phyloP scores from a whole-genome alignment of 2,329 filamentous ascomycete genomes.

The Dothistroma pini region DNA sequence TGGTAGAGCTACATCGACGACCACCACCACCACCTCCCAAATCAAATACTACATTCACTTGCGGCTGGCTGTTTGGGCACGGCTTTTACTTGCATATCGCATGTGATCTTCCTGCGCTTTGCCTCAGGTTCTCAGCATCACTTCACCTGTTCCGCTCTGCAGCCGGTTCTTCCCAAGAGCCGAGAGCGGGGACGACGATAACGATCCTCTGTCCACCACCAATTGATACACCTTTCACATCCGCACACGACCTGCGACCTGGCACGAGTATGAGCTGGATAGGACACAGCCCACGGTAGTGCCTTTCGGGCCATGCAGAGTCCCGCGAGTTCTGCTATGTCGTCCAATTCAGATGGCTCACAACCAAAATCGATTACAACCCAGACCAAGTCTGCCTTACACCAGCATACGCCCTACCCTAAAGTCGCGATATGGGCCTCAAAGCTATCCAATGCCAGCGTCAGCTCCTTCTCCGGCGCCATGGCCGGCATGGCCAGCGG shows the following conservation, averaged over 20 bases:
- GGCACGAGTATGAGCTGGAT: conserved; percentile 28
- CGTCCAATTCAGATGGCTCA: conserved; percentile 31
- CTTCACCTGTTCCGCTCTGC: not conserved
- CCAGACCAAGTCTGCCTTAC: conserved; percentile 14
- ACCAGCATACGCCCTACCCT: conserved; percentile 28
- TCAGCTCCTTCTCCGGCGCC: conserved; percentile 84
- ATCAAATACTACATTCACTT: not conserved
- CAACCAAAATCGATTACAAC: conserved; percentile 18
- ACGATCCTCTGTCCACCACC: not conserved
- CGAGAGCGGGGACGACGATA: conserved; percentile 3
- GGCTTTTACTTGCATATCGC: not conserved
- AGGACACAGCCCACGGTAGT: conserved; percentile 27
- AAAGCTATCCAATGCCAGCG: conserved; percentile 52
- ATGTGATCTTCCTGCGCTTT: not conserved
- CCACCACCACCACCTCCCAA: not conserved
- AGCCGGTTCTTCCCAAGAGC: not conserved
- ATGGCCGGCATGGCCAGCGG: conserved; percentile 89
- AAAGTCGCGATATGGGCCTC: conserved; percentile 40
- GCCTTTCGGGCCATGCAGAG: conserved; percentile 30
- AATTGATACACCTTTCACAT: not conserved
- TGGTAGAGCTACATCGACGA: not conserved
- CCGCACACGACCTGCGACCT: conserved; percentile 5
- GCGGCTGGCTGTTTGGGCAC: not conserved
- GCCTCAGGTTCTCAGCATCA: not conserved
- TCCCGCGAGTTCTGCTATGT: conserved; percentile 28